Evolutionary conservation across 441 rosid genomes (phyloP).

Genomic region (Populus hybrid): DNA sequence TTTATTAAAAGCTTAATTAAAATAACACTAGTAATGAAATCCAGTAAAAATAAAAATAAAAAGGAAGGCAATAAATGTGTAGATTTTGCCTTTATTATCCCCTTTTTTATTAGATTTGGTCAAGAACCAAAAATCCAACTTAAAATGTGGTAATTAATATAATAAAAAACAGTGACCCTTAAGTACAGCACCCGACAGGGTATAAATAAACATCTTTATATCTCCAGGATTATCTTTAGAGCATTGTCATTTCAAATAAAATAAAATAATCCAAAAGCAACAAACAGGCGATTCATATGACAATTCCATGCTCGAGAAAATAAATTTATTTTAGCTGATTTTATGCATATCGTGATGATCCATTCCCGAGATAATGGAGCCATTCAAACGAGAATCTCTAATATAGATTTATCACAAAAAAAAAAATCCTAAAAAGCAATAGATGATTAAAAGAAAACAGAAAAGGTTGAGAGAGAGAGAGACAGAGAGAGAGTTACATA

Average conservation of each 20-base stretch:
- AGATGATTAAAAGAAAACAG: neutral
- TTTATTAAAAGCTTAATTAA: too few relatives aligned
- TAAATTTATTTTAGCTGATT: too few relatives aligned
- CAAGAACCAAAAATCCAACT: neutral
- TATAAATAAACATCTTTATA: neutral
- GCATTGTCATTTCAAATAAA: neutral
- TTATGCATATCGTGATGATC: too few relatives aligned
- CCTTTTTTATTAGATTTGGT: neutral
- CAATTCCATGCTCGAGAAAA: neutral
- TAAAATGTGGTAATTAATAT: neutral
- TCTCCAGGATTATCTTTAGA: neutral
- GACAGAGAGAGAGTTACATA: constrained; percentile 14
- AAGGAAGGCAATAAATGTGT: neutral
- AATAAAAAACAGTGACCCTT: neutral
- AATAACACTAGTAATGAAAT: too few relatives aligned
- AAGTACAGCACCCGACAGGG: neutral
- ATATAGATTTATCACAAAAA: too few relatives aligned
- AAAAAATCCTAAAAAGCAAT: neutral
- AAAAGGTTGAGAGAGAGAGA: neutral
- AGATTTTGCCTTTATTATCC: neutral
- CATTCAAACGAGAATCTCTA: too few relatives aligned
- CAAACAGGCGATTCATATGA: neutral
- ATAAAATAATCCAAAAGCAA: too few relatives aligned
- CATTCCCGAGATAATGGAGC: too few relatives aligned
- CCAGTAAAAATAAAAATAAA: too few relatives aligned